Conservation (phyloP, 225 moss, liverwort and hornwort genomes). For the Sphagnum contortum region DNA sequence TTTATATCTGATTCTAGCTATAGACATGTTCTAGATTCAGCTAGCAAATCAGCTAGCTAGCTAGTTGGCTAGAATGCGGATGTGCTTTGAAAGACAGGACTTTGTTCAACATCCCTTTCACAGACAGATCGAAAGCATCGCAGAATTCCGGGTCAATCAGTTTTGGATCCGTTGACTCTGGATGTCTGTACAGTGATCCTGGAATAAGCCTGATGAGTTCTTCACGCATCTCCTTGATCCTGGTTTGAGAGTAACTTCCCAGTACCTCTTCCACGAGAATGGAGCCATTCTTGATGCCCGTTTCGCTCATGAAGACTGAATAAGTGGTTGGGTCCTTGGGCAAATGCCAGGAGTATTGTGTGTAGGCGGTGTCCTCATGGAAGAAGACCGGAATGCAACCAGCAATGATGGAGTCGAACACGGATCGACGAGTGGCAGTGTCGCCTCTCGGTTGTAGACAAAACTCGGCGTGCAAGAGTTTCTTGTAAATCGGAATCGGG, state of each 20-base stretch:
- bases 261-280: slow-evolving; percentile 43
- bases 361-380: slow-evolving; percentile 47
- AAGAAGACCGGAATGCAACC: slow-evolving; percentile 85
- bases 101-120: no score
- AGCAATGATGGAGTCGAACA: slow-evolving; percentile 73
- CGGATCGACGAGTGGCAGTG: slow-evolving; percentile 71
- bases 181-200: slow-evolving; percentile 51
- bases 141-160: no score
- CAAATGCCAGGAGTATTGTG: slow-evolving; percentile 76
- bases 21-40: no score
- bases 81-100: no score
- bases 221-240: slow-evolving; percentile 54
- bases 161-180: slow-evolving; percentile 10
- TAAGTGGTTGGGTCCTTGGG: slow-evolving; percentile 41
- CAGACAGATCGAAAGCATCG: slow-evolving; percentile 57
- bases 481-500: slow-evolving; percentile 70
- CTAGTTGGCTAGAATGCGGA: no score
- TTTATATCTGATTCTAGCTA: no score
- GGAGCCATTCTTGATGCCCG: slow-evolving; percentile 33
- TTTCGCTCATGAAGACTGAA: slow-evolving; percentile 61
- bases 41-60: no score
- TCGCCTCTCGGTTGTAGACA: slow-evolving; percentile 84
- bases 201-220: slow-evolving; percentile 64
- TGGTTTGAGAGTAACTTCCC: slow-evolving; percentile 20
- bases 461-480: slow-evolving; percentile 52